A percentile compares a stretch with the other conserved stretches of the same genome.
Conservation (phyloP, 1,139 yeast genomes). For the Spathaspora sp. region DNA sequence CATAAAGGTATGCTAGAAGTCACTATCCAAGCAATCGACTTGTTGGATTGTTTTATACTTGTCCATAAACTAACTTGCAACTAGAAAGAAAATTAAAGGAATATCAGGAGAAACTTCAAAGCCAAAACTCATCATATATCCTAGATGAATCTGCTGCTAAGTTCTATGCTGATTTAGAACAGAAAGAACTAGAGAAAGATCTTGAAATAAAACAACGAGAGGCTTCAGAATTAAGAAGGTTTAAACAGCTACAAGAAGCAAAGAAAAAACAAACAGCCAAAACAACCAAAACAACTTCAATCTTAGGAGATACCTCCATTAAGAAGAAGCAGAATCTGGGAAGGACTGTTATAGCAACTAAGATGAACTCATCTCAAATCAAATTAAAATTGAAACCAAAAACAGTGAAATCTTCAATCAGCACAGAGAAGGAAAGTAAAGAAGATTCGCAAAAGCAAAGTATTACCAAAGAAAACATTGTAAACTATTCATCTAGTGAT, state of each 20-base stretch:
- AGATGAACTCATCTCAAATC: background rate
- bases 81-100: slow-evolving; percentile 31
- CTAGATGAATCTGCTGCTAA: slow-evolving; percentile 30
- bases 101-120: slow-evolving; percentile 32
- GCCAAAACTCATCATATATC: slow-evolving; percentile 38
- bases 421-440: background rate
- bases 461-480: background rate
- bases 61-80: background rate
- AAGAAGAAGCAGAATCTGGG: background rate
- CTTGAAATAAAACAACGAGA: slow-evolving; percentile 11
- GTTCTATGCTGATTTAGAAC: slow-evolving; percentile 24
- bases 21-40: background rate
- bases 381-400: background rate
- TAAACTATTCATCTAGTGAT: slow-evolving; percentile 14
- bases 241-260: slow-evolving; percentile 6
- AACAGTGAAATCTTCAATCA: background rate
- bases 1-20: slow-evolving; percentile 26
- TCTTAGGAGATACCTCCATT: background rate
- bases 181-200: slow-evolving; percentile 18
- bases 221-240: slow-evolving; percentile 11
- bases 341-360: background rate
- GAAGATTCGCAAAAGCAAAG: background rate
- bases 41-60: background rate
- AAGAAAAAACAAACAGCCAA: slow-evolving; percentile 2
- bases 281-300: background rate